phyloP scores from a whole-genome alignment of 352 stramenopile species.

The Phytophthora tentaculata region DNA sequence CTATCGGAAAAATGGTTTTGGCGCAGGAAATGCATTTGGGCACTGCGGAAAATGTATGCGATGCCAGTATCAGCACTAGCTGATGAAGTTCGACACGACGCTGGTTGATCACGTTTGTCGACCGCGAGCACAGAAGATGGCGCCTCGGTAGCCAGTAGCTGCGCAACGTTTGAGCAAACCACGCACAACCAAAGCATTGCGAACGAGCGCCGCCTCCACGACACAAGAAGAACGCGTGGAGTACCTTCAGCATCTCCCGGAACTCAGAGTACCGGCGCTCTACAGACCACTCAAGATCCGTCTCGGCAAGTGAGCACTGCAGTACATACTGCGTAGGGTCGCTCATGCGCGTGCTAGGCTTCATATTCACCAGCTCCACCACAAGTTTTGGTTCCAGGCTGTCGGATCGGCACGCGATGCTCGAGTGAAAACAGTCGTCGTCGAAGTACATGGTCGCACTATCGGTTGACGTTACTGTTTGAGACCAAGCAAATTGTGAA shows the following conservation, averaged over 20 bases:
- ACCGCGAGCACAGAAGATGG: conserved; percentile 58
- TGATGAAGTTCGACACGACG: conserved; percentile 57
- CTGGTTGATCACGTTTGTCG: conserved; percentile 48
- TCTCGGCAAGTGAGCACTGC: conserved; percentile 44
- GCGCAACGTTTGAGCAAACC: conserved; percentile 69
- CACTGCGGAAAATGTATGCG: conserved; percentile 80
- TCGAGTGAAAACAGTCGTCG: conserved; percentile 52
- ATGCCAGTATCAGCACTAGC: conserved; percentile 60
- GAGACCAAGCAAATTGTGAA: conserved; percentile 21
- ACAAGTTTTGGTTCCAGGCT: conserved; percentile 61
- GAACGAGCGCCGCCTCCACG: conserved; percentile 31
- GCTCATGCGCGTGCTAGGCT: conserved; percentile 7
- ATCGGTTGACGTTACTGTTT: background rate
- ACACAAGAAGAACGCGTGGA: conserved; percentile 59
- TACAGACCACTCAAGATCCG: conserved; percentile 62
- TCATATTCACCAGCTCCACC: conserved; percentile 44
- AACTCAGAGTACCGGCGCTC: conserved; percentile 81
- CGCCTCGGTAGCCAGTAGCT: conserved; percentile 71
- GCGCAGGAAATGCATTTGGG: conserved; percentile 76
- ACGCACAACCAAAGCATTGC: conserved; percentile 80
- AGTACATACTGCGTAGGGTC: conserved; percentile 52
- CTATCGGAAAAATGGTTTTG: conserved; percentile 54
- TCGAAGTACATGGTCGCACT: conserved; percentile 31
- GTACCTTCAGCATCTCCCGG: conserved; percentile 50
- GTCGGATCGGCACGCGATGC: conserved; percentile 56